Conservation (phyloP, 768 basidiomycete species). For the Russula brevipes region DNA sequence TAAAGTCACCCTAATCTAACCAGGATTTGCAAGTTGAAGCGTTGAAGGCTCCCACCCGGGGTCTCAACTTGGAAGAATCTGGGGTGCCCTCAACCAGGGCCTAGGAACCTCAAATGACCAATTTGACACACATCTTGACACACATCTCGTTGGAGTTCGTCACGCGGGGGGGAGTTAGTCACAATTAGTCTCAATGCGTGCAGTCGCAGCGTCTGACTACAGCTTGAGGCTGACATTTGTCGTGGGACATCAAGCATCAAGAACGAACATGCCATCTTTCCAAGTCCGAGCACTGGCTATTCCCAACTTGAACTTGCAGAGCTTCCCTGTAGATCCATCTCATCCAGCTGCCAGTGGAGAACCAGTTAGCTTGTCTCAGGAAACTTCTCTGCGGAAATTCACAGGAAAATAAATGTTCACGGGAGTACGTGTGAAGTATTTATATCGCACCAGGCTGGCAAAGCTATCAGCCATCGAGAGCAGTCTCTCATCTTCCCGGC, state of each 20-base stretch:
- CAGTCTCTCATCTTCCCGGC: neutral
- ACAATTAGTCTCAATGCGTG: neutral
- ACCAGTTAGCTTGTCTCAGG: neutral
- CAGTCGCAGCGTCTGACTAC: neutral
- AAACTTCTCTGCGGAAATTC: neutral
- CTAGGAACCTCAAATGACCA: too few relatives aligned
- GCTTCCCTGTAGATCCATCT: neutral
- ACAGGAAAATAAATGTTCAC: neutral
- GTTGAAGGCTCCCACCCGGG: too few relatives aligned
- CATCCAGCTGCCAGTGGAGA: neutral
- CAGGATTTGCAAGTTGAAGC: too few relatives aligned
- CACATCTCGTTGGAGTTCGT: too few relatives aligned
- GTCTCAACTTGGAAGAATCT: too few relatives aligned
- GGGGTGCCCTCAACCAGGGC: too few relatives aligned
- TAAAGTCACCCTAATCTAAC: too few relatives aligned
- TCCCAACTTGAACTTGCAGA: neutral
- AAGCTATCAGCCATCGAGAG: neutral
- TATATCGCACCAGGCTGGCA: neutral
- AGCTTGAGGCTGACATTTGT: neutral
- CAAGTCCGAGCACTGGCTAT: slow-evolving; percentile 3
- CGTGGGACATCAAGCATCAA: neutral
- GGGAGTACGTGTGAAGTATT: neutral
- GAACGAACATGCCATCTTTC: neutral
- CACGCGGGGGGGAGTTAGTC: too few relatives aligned
- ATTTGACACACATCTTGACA: too few relatives aligned